Percentiles rank a stretch among this genome's conserved stretches.
Evolutionary conservation across 2,329 filamentous ascomycete species (phyloP).

Genomic region (Orbilia ellipsospora): DNA sequence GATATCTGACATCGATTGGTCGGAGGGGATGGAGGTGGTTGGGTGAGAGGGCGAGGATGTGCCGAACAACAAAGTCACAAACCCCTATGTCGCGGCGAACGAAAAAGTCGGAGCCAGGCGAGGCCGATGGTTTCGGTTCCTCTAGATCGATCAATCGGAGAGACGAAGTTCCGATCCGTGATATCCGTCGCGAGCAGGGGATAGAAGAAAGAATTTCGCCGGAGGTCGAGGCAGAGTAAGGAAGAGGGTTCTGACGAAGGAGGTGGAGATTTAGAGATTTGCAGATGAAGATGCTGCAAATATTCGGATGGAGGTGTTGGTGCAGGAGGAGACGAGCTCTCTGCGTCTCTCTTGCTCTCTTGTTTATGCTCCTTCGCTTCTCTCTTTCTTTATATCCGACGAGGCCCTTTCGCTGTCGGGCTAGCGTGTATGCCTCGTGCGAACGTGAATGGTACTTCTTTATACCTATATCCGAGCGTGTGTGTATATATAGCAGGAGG

Average conservation of each 20-base stretch:
- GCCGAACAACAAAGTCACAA: conserved; percentile 23
- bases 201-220: conserved; percentile 18
- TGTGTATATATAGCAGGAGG: conserved; percentile 14
- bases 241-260: conserved; percentile 1
- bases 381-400: conserved; percentile 12
- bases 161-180: conserved; percentile 12
- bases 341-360: too few relatives aligned
- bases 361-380: conserved; percentile 4
- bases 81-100: conserved; percentile 34
- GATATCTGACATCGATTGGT: conserved; percentile 40
- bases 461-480: neutral
- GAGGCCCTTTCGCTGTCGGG: conserved; percentile 12
- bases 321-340: too few relatives aligned
- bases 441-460: neutral
- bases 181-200: conserved; percentile 23
- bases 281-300: neutral
- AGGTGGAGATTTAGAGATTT: conserved; percentile 3
- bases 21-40: conserved; percentile 9
- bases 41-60: conserved; percentile 5
- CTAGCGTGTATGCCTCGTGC: conserved; percentile 11
- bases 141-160: conserved; percentile 33
- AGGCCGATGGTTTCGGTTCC: conserved; percentile 4
- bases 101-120: conserved; percentile 11
- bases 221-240: conserved; percentile 7
- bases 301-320: too few relatives aligned